Conservation (phyloP, 1,284 basidiomycete genomes). For the Heterobasidion annosum region DNA sequence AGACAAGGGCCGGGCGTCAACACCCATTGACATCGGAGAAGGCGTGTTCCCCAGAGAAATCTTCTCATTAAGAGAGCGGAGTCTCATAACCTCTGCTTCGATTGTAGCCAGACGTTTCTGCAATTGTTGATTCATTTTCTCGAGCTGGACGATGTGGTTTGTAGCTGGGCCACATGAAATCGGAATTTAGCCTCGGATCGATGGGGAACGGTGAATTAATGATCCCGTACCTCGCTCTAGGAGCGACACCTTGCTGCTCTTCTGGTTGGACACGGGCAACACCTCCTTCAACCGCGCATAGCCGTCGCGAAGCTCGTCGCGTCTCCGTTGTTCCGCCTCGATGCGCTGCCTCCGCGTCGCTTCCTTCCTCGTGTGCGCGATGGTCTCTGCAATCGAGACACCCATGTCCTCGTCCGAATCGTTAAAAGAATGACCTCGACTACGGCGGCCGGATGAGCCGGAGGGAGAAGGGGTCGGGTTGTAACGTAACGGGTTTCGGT, state of each 20-base stretch:
- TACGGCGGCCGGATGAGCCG: conserved; percentile 58
- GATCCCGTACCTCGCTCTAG: conserved; percentile 67
- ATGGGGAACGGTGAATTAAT: conserved; percentile 3
- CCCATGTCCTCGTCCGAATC: conserved; percentile 75
- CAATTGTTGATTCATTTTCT: conserved; percentile 60
- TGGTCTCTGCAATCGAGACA: conserved; percentile 49
- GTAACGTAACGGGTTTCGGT: conserved; percentile 57
- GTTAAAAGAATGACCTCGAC: conserved; percentile 56
- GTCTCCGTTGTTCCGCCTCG: conserved; percentile 77
- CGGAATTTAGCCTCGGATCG: not conserved
- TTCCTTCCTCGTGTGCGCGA: conserved; percentile 73
- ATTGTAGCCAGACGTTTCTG: conserved; percentile 52
- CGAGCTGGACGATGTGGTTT: conserved; percentile 62
- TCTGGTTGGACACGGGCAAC: conserved; percentile 78
- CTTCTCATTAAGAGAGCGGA: conserved; percentile 70
- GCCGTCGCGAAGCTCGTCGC: conserved; percentile 82
- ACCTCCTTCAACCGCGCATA: conserved; percentile 82
- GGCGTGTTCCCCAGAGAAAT: conserved; percentile 56
- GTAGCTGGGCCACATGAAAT: conserved; percentile 48
- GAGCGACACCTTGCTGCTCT: conserved; percentile 81
- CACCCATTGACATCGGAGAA: conserved; percentile 35
- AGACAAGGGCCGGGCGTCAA: conserved; percentile 49
- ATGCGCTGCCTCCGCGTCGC: conserved; percentile 75
- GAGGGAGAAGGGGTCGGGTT: conserved; percentile 72
- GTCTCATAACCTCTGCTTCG: conserved; percentile 57